Percentiles rank a stretch among this genome's conserved stretches.
Conservation (phyloP, 257 asterid genomes). For the Salvia rosmarinus region DNA sequence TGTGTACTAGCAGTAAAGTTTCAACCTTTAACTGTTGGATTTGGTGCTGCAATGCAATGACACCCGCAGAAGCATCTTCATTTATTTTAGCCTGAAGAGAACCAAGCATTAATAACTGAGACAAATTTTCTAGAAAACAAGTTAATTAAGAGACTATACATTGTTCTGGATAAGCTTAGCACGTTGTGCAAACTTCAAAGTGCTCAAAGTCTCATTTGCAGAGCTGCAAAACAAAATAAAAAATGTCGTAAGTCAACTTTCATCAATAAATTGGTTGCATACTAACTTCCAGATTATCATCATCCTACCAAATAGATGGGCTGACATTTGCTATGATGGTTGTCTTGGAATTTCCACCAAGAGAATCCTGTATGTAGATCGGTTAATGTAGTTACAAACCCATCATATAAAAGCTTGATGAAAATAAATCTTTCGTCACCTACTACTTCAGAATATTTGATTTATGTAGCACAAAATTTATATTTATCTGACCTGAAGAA, state of each 20-base stretch:
- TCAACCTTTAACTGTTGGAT: constrained; percentile 74
- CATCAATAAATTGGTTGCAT: constrained; percentile 14
- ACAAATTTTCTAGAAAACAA: constrained; percentile 27
- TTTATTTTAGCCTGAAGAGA: constrained; percentile 76
- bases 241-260: not conserved
- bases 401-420: constrained; percentile 15
- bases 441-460: constrained; percentile 25
- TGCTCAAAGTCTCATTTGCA: constrained; percentile 76
- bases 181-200: constrained; percentile 88
- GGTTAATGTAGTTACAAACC: constrained; percentile 31
- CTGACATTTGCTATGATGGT: constrained; percentile 85
- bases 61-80: constrained; percentile 85
- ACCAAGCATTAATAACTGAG: constrained; percentile 27
- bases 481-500: constrained; percentile 72
- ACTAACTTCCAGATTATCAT: constrained; percentile 22
- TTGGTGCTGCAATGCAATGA: constrained; percentile 72
- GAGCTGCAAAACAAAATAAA: constrained; percentile 53
- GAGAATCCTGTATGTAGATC: constrained; percentile 71
- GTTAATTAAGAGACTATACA: constrained; percentile 43
- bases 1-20: constrained; percentile 15
- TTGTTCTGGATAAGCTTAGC: constrained; percentile 90
- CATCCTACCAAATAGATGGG: constrained; percentile 75
- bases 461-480: not conserved
- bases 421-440: constrained; percentile 16
- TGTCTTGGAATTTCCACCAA: constrained; percentile 90